phyloP scores from a whole-genome alignment of 2,329 filamentous ascomycete species.

The Keithomyces neogunnii region DNA sequence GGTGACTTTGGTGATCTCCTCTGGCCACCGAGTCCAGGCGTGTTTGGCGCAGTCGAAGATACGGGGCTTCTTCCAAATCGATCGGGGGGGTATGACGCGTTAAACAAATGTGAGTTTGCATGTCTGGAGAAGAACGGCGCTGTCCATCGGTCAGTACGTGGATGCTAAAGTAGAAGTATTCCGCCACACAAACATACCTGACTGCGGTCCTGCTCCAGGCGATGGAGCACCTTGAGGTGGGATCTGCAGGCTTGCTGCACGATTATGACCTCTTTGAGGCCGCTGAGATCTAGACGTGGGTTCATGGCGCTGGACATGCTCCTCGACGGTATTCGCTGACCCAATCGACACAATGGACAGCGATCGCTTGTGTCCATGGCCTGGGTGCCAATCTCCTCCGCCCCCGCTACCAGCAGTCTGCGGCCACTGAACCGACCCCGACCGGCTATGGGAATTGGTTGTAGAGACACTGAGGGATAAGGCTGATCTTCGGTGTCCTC shows the following conservation, averaged over 20 bases:
- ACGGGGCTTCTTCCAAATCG: conserved; percentile 33
- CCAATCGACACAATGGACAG: conserved; percentile 77
- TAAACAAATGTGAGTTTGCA: conserved; percentile 42
- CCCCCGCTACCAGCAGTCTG: conserved; percentile 19
- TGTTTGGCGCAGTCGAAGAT: conserved; percentile 36
- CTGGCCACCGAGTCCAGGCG: conserved; percentile 28
- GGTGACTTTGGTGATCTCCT: conserved; percentile 28
- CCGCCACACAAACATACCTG: conserved; percentile 23
- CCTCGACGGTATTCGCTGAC: conserved; percentile 41
- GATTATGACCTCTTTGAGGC: conserved; percentile 57
- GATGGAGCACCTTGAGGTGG: conserved; percentile 26
- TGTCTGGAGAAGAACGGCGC: conserved; percentile 33
- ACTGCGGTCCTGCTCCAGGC: conserved; percentile 33
- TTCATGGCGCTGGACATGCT: conserved; percentile 35
- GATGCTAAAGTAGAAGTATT: not conserved
- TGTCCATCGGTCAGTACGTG: conserved; percentile 4
- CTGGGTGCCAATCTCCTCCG: conserved; percentile 22
- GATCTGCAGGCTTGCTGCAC: conserved; percentile 78
- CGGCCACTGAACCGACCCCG: conserved; percentile 40
- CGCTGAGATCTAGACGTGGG: conserved; percentile 35
- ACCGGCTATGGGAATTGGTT: conserved; percentile 33
- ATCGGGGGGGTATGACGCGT: conserved; percentile 46
- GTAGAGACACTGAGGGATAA: conserved; percentile 54
- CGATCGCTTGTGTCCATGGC: conserved; percentile 64
- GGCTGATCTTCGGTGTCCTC: conserved; percentile 56